These are phyloP conservation scores for Monascus ruber DNA, from an alignment of 2,329 filamentous ascomycete species.

Conservation along the genomic window DNA sequence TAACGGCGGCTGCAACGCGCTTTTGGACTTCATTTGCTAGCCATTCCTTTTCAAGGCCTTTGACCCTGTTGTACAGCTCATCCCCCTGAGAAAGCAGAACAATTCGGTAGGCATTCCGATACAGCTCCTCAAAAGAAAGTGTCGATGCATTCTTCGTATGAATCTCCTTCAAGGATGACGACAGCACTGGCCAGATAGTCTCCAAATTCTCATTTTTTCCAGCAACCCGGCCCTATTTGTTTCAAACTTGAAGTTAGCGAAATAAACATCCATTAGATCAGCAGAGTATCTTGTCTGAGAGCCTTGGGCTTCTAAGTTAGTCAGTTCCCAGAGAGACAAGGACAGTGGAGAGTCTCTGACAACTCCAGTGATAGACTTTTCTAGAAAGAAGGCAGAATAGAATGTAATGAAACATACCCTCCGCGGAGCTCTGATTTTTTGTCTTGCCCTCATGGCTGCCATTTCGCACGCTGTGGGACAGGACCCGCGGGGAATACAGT, in stretches of 20 bases:
- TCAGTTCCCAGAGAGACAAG: neutral
- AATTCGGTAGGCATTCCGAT: constrained; percentile 87
- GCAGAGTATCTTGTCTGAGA: neutral
- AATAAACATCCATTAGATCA: neutral
- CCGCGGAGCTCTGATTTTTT: constrained; percentile 57
- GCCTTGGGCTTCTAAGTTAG: neutral
- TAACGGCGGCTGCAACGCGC: constrained; percentile 59
- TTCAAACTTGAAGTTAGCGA: neutral
- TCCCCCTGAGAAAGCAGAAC: constrained; percentile 80
- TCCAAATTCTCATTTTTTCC: constrained; percentile 65
- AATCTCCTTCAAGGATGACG: constrained; percentile 70
- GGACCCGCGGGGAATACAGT: neutral
- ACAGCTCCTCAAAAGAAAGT: constrained; percentile 90
- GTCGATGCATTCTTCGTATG: constrained; percentile 82
- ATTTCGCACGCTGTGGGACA: constrained; percentile 23
- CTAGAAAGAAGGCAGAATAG: constrained; percentile 5
- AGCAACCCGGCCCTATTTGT: constrained; percentile 41
- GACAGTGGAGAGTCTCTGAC: neutral
- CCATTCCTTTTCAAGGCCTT: constrained; percentile 71
- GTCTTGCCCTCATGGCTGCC: constrained; percentile 42
- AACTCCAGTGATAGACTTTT: neutral
- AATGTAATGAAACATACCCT: constrained; percentile 41
- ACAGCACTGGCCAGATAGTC: constrained; percentile 67
- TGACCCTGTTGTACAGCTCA: constrained; percentile 68
- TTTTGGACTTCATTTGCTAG: constrained; percentile 62